Percentiles rank a stretch among this genome's conserved stretches.
These are phyloP conservation scores for Aureoboletus auriporus DNA, from an alignment of 768 basidiomycete species.

Conservation along the genomic window DNA sequence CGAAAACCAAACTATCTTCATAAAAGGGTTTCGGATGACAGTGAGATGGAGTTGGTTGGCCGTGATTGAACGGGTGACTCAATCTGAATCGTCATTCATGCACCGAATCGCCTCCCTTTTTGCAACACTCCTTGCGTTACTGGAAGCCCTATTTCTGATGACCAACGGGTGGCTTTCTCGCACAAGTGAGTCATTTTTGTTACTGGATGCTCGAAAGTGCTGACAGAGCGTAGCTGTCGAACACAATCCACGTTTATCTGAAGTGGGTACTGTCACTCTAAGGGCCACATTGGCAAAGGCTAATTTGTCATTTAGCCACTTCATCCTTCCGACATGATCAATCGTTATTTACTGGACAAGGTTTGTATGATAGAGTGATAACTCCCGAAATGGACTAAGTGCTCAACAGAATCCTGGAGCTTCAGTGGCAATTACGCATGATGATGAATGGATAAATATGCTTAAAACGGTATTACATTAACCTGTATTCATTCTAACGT, in stretches of 20 bases:
- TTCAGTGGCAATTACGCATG: slow-evolving; percentile 5
- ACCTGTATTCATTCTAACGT: neutral
- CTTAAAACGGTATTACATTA: neutral
- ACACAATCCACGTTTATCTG: neutral
- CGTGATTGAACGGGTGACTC: neutral
- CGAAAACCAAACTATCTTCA: too few species aligned
- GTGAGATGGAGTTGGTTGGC: neutral
- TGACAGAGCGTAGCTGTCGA: neutral
- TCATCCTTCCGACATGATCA: slow-evolving; percentile 7
- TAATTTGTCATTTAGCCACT: neutral
- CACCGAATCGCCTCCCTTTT: neutral
- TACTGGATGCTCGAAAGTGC: too few species aligned
- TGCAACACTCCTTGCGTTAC: neutral
- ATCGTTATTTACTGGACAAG: slow-evolving; percentile 4
- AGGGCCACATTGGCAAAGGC: too few species aligned
- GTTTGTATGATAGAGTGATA: neutral
- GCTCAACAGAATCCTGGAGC: neutral
- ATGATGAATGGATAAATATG: slow-evolving; percentile 9
- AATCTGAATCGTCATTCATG: neutral
- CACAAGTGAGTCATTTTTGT: too few species aligned
- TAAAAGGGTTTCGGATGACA: slow-evolving; percentile 7
- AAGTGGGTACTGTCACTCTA: neutral
- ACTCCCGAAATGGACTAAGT: neutral
- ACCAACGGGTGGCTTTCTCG: too few species aligned
- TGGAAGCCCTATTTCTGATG: neutral